Evolutionary conservation across 2,329 filamentous ascomycete species (phyloP).

Genomic region (Teratosphaeria zuluensis): DNA sequence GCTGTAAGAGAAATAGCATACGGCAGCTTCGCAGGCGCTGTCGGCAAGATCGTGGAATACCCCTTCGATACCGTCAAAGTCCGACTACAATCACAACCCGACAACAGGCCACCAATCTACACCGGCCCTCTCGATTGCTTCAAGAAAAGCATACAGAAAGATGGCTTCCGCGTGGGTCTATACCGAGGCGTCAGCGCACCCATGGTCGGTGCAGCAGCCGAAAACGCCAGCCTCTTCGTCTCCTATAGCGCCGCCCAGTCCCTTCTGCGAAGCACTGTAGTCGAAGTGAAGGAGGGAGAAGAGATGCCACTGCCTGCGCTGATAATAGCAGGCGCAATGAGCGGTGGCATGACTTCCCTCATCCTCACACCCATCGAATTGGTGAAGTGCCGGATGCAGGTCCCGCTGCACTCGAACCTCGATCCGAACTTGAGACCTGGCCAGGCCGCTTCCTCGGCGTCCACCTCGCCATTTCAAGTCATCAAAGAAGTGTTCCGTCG

Average conservation of each 20-base stretch:
- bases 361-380: constrained; percentile 92
- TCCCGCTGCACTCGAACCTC: constrained; percentile 40
- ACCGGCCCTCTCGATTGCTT: constrained; percentile 88
- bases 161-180: constrained; percentile 63
- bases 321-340: constrained; percentile 70
- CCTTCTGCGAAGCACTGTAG: constrained; percentile 55
- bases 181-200: constrained; percentile 92
- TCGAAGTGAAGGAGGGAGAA: constrained; percentile 32
- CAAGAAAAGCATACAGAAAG: constrained; percentile 66
- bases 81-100: constrained; percentile 88
- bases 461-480: constrained; percentile 50
- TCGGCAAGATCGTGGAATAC: constrained; percentile 95
- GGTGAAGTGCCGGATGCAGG: constrained; percentile 97
- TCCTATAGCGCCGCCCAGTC: constrained; percentile 61
- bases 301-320: constrained; percentile 66
- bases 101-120: constrained; percentile 71
- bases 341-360: constrained; percentile 80
- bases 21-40: constrained; percentile 81
- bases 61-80: constrained; percentile 99
- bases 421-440: constrained; percentile 14
- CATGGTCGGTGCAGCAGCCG: constrained; percentile 78
- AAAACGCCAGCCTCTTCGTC: constrained; percentile 87
- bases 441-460: constrained; percentile 4
- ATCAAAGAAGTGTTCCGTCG: constrained; percentile 72
- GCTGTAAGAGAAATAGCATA: constrained; percentile 79